Percentiles rank a stretch among this genome's conserved stretches.
Conservation (phyloP, 2,329 filamentous ascomycete genomes). For the Colletotrichum horii region DNA sequence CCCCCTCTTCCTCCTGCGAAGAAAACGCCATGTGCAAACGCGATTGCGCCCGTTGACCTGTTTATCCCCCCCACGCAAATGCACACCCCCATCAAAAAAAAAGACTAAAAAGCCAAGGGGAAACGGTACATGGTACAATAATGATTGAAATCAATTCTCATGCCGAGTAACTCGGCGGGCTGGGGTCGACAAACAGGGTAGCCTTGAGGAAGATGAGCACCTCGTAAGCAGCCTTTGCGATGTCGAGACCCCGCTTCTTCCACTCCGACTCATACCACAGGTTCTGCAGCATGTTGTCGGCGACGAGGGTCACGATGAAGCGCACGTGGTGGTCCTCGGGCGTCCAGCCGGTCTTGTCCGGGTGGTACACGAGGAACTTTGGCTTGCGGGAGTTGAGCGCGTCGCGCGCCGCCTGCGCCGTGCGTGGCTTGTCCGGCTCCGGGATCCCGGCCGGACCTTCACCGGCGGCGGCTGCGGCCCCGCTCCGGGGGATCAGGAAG, state of each 20-base stretch:
- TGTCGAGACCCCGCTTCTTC: constrained; percentile 34
- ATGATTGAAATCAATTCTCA: neutral
- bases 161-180: constrained; percentile 32
- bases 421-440: constrained; percentile 38
- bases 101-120: neutral
- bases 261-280: constrained; percentile 37
- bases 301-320: constrained; percentile 40
- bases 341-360: constrained; percentile 40
- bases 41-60: neutral
- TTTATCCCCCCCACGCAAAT: neutral
- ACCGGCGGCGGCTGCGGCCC: neutral
- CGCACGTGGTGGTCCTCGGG: constrained; percentile 42
- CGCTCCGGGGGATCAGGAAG: constrained; percentile 28
- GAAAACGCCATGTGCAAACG: neutral
- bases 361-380: constrained; percentile 39
- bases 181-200: constrained; percentile 22
- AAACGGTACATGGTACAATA: too few relatives aligned
- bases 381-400: constrained; percentile 32
- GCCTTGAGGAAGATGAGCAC: constrained; percentile 39
- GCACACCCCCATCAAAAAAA: neutral
- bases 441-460: constrained; percentile 9
- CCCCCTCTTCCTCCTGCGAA: neutral
- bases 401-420: constrained; percentile 32
- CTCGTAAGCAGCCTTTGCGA: constrained; percentile 40
- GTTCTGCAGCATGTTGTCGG: constrained; percentile 36